Evolutionary conservation across 2,329 filamentous ascomycete species (phyloP).

Genomic region (Coniosporium tulheliwenetii): DNA sequence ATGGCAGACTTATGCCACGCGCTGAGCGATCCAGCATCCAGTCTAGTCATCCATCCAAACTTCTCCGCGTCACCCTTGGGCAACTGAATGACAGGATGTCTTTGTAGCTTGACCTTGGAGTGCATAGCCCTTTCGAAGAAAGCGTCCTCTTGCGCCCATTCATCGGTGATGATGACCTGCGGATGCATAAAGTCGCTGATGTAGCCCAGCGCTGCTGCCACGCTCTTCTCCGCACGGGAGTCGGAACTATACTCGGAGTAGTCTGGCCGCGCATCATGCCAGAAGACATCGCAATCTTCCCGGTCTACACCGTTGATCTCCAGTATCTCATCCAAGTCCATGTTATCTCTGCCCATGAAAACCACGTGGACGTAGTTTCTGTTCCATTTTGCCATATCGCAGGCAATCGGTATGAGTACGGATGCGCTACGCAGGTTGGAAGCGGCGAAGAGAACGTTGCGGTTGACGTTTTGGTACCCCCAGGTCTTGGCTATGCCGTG

Average conservation of each 20-base stretch:
- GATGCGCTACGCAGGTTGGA: conserved; percentile 59
- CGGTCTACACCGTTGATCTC: conserved; percentile 65
- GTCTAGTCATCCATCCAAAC: conserved; percentile 60
- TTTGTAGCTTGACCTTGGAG: conserved; percentile 34
- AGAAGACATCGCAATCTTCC: conserved; percentile 46
- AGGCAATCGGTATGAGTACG: conserved; percentile 64
- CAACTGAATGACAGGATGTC: conserved; percentile 57
- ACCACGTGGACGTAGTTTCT: conserved; percentile 69
- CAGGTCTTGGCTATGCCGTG: conserved; percentile 39
- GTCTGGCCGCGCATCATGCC: conserved; percentile 65
- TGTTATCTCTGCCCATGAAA: conserved; percentile 56
- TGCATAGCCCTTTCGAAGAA: conserved; percentile 51
- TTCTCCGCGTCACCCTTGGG: conserved; percentile 46
- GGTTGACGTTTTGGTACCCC: conserved; percentile 38
- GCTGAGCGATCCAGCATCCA: conserved; percentile 57
- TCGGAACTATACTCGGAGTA: conserved; percentile 54
- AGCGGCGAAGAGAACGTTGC: conserved; percentile 66
- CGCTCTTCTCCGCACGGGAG: conserved; percentile 48
- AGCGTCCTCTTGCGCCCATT: conserved; percentile 46
- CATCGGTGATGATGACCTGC: conserved; percentile 60
- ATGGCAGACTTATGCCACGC: conserved; percentile 66
- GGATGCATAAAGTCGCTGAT: conserved; percentile 62
- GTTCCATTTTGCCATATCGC: conserved; percentile 60
- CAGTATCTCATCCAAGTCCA: conserved; percentile 53
- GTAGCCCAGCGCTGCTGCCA: conserved; percentile 51